These are phyloP conservation scores for Penicillium bialowiezense DNA, from an alignment of 495 filamentous ascomycete species.

Conservation along the genomic window DNA sequence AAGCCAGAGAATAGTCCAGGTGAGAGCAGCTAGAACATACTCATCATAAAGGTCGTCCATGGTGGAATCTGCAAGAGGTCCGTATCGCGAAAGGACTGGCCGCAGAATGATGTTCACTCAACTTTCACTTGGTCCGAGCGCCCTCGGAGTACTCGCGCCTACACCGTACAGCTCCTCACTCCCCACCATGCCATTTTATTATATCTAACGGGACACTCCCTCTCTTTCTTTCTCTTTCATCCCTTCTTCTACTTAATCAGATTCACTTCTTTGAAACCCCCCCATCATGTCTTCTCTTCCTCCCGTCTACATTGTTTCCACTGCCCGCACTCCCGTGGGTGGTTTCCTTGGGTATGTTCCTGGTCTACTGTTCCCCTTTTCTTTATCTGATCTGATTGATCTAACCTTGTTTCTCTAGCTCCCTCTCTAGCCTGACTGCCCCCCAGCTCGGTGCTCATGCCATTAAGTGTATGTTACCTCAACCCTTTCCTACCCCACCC, in stretches of 20 bases:
- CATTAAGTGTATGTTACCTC: slow-evolving; percentile 77
- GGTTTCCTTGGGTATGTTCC: slow-evolving; percentile 79
- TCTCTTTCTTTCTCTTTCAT: slow-evolving; percentile 6
- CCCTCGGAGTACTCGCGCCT: slow-evolving; percentile 26
- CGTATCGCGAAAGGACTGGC: not conserved
- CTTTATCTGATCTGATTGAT: slow-evolving; percentile 10
- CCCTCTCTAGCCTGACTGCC: slow-evolving; percentile 80
- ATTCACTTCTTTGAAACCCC: not conserved
- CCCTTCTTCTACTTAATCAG: slow-evolving; percentile 5
- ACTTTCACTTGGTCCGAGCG: slow-evolving; percentile 28
- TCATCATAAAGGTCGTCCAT: slow-evolving; percentile 89
- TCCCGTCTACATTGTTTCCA: slow-evolving; percentile 93
- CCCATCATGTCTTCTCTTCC: slow-evolving; percentile 56
- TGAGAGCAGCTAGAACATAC: slow-evolving; percentile 50
- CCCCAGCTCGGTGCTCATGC: slow-evolving; percentile 85
- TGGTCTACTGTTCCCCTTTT: slow-evolving; percentile 5
- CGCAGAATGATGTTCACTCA: slow-evolving; percentile 18
- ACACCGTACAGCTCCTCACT: slow-evolving; percentile 34
- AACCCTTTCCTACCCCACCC: not conserved
- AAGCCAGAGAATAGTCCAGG: too few relatives aligned
- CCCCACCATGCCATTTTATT: slow-evolving; percentile 15
- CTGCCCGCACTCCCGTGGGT: slow-evolving; percentile 85
- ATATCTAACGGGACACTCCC: too few relatives aligned
- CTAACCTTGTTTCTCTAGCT: slow-evolving; percentile 46
- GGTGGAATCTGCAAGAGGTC: slow-evolving; percentile 20